Base-by-base conservation (phyloP, 495 filamentous ascomycete genomes). In the Podospora tetraspora region DNA sequence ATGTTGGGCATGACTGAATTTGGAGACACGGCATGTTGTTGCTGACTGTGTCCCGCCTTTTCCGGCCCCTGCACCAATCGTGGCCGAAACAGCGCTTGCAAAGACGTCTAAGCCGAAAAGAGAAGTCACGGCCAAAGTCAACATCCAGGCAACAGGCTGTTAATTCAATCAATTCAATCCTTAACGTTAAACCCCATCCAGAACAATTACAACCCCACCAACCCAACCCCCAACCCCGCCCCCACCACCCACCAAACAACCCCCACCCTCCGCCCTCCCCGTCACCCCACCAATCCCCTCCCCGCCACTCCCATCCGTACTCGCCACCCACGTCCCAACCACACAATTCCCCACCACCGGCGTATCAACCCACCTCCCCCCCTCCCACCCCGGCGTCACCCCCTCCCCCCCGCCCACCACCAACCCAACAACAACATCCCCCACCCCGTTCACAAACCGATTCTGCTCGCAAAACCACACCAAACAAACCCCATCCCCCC, bases 381-480 rank as follows among this genome's bases (percentile, higher is more conserved):
- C 80, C 29, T 78, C 74, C 60, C 76, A 73, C 1, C 73, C 72
- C 19, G 84, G 84, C 34, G 82, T 84, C 66, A 85, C 83, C 66
- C 76, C 79, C 1, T 83, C 83, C 7, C 83, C 84, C 10, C 76
- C 80, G 82, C 84, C 84, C 19, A 71, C 79, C 12, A 83, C 80
- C 59, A 82, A 79, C 13, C 84, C 85, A 3, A 83, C 68, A 68
- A 83, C 84, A 23, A 86, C 85, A 68, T 86, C 83, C 21, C 79
- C 76, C 69, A 85, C 84, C 1, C 72, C 67, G 71, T 84, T 84
- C 69, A 86, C 75, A 67, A 79, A 78, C 22, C 71, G 66, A 58
- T 83, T 82, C 70, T 84, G 79, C 32, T 78, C 72, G 70, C 82
- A 86, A 67, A 87, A 78, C 34, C 75, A 76, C 3, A 69, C 73